A percentile compares a stretch with the other conserved stretches of the same genome.
phyloP scores from a whole-genome alignment of 371 early-diverging fungal genomes.

The Mortierella sp. region DNA sequence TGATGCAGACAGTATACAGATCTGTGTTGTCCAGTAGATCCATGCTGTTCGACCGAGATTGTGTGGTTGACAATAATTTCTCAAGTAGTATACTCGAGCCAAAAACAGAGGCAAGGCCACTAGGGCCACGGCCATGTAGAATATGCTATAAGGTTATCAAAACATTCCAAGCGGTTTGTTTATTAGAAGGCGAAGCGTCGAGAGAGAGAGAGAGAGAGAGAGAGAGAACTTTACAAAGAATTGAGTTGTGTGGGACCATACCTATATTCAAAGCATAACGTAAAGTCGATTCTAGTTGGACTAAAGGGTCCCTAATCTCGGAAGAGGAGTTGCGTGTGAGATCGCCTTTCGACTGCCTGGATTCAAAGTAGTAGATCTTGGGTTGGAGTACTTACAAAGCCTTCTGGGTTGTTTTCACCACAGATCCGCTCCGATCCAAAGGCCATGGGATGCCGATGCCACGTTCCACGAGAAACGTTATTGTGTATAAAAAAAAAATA shows the following conservation, averaged over 20 bases:
- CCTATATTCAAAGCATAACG: conserved; percentile 81
- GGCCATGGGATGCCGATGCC: neutral
- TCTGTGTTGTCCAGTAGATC: conserved; percentile 47
- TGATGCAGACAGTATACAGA: conserved; percentile 5
- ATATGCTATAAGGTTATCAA: conserved; percentile 41
- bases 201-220: no score
- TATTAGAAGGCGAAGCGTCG: conserved; percentile 37
- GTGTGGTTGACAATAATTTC: conserved; percentile 18
- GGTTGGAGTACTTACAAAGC: no score
- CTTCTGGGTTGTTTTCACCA: no score
- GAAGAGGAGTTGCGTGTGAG: neutral
- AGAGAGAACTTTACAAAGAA: conserved; percentile 50
- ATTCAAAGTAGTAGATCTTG: no score
- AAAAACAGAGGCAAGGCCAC: conserved; percentile 3
- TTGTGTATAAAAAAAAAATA: neutral
- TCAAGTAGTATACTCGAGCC: conserved; percentile 12
- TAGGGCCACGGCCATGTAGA: conserved; percentile 55
- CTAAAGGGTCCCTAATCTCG: conserved; percentile 66
- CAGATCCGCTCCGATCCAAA: neutral
- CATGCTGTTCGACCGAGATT: conserved; percentile 30
- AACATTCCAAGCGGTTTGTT: no score
- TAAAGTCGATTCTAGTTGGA: conserved; percentile 69
- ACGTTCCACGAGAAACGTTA: neutral
- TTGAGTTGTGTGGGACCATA: conserved; percentile 47
- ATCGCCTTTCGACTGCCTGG: no score